Evolutionary conservation across 257 asterid genomes (phyloP).

Genomic region (Knoxia roxburghii): DNA sequence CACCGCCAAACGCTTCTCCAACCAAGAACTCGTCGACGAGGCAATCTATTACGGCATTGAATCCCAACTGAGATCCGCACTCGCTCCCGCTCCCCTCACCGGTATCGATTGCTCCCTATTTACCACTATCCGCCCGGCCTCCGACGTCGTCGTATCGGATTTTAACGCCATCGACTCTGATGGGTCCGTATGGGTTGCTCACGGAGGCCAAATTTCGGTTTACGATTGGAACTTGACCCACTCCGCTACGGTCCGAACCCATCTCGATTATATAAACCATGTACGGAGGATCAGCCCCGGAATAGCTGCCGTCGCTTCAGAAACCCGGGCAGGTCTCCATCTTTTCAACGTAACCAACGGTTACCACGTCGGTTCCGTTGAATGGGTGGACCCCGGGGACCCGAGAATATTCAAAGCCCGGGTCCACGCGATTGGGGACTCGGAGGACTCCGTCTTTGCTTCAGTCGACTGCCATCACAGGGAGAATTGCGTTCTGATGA

Average conservation of each 20-base stretch:
- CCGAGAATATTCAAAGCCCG: constrained; percentile 80
- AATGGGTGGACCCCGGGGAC: constrained; percentile 82
- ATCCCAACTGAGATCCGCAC: constrained; percentile 61
- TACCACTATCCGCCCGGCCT: constrained; percentile 51
- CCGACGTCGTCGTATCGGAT: constrained; percentile 68
- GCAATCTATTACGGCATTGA: constrained; percentile 83
- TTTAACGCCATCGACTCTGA: constrained; percentile 70
- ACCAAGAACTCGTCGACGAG: constrained; percentile 77
- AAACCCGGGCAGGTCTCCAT: constrained; percentile 55
- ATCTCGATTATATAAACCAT: constrained; percentile 54
- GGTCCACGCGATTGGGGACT: constrained; percentile 64
- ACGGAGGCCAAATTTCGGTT: constrained; percentile 85
- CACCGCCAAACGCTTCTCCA: constrained; percentile 71
- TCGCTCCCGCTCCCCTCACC: constrained; percentile 54
- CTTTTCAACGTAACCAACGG: constrained; percentile 66
- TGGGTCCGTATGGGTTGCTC: constrained; percentile 79
- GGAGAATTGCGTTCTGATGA: constrained; percentile 67
- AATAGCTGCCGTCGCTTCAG: constrained; percentile 65
- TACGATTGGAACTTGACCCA: constrained; percentile 84
- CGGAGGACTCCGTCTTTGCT: constrained; percentile 53
- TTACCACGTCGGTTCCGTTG: constrained; percentile 55
- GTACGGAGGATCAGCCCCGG: constrained; percentile 42
- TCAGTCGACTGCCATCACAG: constrained; percentile 70
- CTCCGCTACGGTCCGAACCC: constrained; percentile 65
- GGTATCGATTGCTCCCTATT: constrained; percentile 62